Conservation (phyloP, 1,139 yeast genomes). For the Debaryomyces nepalensis region DNA sequence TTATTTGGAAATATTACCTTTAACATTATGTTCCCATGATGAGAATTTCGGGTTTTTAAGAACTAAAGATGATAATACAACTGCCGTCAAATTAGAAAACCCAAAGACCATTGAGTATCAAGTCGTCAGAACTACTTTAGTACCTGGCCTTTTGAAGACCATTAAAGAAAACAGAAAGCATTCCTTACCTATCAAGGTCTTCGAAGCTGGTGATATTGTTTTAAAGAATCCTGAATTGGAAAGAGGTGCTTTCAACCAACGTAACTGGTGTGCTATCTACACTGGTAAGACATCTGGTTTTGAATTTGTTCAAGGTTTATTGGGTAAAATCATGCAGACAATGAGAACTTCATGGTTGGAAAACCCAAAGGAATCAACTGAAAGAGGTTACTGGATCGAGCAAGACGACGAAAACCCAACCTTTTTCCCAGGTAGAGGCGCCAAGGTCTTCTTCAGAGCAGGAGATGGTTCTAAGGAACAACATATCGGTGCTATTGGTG, state of each 20-base stretch:
- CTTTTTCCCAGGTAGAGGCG: slow-evolving; percentile 98
- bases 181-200: slow-evolving; percentile 90
- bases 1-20: slow-evolving; percentile 94
- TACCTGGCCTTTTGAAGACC: slow-evolving; percentile 95
- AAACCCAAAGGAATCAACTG: slow-evolving; percentile 51
- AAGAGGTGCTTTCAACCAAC: slow-evolving; percentile 89
- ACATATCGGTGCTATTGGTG: slow-evolving; percentile 86
- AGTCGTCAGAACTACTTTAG: slow-evolving; percentile 92
- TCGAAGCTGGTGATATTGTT: slow-evolving; percentile 94
- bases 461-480: slow-evolving; percentile 58
- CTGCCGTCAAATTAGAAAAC: slow-evolving; percentile 89
- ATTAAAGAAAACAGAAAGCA: slow-evolving; percentile 96
- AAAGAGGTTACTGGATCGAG: slow-evolving; percentile 86
- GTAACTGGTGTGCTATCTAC: slow-evolving; percentile 92
- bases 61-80: slow-evolving; percentile 69
- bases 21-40: slow-evolving; percentile 94
- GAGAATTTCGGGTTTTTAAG: slow-evolving; percentile 92
- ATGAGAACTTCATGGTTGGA: slow-evolving; percentile 86
- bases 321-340: slow-evolving; percentile 96
- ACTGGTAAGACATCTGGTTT: slow-evolving; percentile 97
- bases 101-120: slow-evolving; percentile 97
- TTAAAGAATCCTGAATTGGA: slow-evolving; percentile 80
- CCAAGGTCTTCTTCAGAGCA: slow-evolving; percentile 75
- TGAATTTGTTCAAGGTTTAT: slow-evolving; percentile 90
- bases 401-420: slow-evolving; percentile 70